Conservation (phyloP, 192 early-diverging fungal genomes). For the Linnemannia elongata region DNA sequence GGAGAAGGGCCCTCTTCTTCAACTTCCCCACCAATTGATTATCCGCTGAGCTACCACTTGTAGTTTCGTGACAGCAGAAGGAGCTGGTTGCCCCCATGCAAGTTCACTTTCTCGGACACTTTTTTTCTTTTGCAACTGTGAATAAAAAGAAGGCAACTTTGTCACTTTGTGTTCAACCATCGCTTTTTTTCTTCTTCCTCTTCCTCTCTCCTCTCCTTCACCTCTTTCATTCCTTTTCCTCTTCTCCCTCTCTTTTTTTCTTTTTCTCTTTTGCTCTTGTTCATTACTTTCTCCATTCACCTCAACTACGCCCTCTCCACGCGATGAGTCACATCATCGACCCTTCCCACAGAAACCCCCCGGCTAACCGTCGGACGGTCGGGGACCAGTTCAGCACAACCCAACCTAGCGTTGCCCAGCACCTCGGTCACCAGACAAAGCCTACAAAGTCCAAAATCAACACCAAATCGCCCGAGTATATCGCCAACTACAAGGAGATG, state of each 20-base stretch:
- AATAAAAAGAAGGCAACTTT: neutral
- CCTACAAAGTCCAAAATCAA: conserved; percentile 59
- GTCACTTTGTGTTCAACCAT: conserved; percentile 4
- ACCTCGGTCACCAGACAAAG: conserved; percentile 60
- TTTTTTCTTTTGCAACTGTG: conserved; percentile 3
- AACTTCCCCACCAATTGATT: no score
- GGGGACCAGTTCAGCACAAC: conserved; percentile 28
- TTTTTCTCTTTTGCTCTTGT: conserved; percentile 2
- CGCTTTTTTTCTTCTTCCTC: neutral
- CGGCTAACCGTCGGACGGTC: conserved; percentile 23
- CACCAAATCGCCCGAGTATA: conserved; percentile 65
- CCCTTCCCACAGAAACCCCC: conserved; percentile 38
- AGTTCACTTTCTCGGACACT: conserved; percentile 20
- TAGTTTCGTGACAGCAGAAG: neutral
- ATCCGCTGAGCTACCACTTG: no score
- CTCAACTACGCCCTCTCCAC: neutral
- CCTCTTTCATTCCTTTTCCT: conserved; percentile 9
- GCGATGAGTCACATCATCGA: conserved; percentile 50
- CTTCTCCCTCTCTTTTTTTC: neutral
- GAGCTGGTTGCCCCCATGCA: conserved; percentile 1
- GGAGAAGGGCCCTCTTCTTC: no score
- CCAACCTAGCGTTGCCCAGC: conserved; percentile 24
- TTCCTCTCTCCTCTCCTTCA: neutral
- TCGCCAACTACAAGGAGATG: conserved; percentile 71
- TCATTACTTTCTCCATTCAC: neutral